Percentiles rank a stretch among this genome's conserved stretches.
Conservation (phyloP, 345 rosid genomes). For the Fremontodendron californicum region DNA sequence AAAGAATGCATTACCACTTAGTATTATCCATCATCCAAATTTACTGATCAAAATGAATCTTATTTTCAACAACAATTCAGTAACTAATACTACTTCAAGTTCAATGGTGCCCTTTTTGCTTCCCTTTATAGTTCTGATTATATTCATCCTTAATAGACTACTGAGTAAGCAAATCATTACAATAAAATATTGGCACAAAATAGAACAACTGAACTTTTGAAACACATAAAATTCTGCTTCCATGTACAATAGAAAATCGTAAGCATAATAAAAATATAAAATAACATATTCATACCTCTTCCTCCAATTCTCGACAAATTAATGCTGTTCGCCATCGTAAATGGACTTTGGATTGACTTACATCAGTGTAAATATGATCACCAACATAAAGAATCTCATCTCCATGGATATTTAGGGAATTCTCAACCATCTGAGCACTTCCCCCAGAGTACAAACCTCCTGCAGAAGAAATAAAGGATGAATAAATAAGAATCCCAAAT, state of each 20-base stretch:
- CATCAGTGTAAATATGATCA: slow-evolving; percentile 97
- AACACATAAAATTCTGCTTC: neutral
- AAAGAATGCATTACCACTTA: neutral
- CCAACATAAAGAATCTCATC: slow-evolving; percentile 94
- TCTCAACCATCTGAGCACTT: slow-evolving; percentile 96
- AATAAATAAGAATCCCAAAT: neutral
- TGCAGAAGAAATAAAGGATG: slow-evolving; percentile 28
- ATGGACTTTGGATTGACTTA: slow-evolving; percentile 89
- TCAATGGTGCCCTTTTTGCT: neutral
- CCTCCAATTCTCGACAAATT: slow-evolving; percentile 90
- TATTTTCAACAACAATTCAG: neutral
- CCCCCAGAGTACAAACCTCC: slow-evolving; percentile 94
- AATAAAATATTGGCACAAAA: neutral
- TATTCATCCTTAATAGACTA: neutral
- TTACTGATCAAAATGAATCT: neutral
- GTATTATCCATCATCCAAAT: neutral
- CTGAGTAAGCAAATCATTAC: neutral
- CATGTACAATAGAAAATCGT: neutral
- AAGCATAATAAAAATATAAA: neutral
- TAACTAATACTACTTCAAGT: neutral
- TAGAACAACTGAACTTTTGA: neutral
- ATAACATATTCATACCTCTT: slow-evolving; percentile 53
- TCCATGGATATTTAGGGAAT: slow-evolving; percentile 79
- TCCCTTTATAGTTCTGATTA: neutral
- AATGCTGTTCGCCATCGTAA: slow-evolving; percentile 92